A percentile compares a stretch with the other conserved stretches of the same genome.
Evolutionary conservation across 2,329 filamentous ascomycete genomes (phyloP).

Genomic region (Esteya vermicola): DNA sequence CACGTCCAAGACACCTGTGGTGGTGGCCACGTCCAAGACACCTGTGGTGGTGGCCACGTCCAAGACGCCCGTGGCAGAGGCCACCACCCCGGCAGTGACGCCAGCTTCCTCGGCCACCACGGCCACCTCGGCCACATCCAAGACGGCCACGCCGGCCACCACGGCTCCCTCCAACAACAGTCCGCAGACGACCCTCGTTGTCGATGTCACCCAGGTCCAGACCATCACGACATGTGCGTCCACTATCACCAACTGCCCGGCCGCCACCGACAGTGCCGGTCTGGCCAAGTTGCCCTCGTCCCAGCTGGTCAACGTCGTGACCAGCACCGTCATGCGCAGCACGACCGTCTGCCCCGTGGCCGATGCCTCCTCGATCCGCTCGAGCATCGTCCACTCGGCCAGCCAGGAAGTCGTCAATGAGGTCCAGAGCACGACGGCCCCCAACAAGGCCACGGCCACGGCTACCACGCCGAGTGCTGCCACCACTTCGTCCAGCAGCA

Average conservation of each 20-base stretch:
- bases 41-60: no score
- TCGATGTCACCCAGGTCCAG: slow-evolving; percentile 27
- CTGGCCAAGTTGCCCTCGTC: slow-evolving; percentile 17
- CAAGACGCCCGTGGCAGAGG: slow-evolving; percentile 23
- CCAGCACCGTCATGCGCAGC: slow-evolving; percentile 22
- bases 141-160: no score
- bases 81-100: slow-evolving; percentile 17
- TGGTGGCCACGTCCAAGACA: slow-evolving; percentile 16
- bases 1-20: slow-evolving; percentile 22
- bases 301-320: slow-evolving; percentile 21
- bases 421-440: no score
- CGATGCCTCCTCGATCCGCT: slow-evolving; percentile 22
- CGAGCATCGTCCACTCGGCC: slow-evolving; percentile 18
- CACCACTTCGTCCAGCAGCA: no score
- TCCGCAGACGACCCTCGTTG: slow-evolving; percentile 23
- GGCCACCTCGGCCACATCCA: no score
- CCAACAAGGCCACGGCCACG: slow-evolving; percentile 22
- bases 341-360: slow-evolving; percentile 28
- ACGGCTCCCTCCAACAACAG: no score
- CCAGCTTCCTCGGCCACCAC: slow-evolving; percentile 4
- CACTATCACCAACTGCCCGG: slow-evolving; percentile 14
- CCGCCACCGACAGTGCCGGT: slow-evolving; percentile 20
- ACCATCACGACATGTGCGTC: slow-evolving; percentile 13
- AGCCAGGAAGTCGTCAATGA: no score
- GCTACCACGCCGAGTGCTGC: slow-evolving; percentile 13